Conservation (phyloP, 495 filamentous ascomycete species). For the Lasiosphaeris hirsuta region DNA sequence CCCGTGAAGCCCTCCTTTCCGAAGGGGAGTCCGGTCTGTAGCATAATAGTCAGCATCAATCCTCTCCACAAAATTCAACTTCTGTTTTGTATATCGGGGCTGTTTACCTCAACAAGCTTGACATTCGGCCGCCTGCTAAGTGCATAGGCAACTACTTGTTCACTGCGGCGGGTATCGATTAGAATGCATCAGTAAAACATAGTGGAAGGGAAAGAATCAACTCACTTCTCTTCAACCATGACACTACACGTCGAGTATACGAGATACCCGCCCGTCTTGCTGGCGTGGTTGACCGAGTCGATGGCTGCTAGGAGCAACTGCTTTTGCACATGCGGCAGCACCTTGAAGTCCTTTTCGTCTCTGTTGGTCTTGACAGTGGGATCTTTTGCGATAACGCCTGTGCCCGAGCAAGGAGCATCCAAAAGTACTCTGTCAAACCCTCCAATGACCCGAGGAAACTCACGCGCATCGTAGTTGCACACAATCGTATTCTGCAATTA, state of each 20-base stretch:
- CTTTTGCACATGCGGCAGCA: conserved; percentile 88
- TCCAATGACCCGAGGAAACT: conserved; percentile 90
- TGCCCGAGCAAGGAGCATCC: conserved; percentile 46
- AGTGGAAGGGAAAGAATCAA: not conserved
- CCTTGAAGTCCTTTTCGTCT: conserved; percentile 86
- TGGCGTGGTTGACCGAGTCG: conserved; percentile 69
- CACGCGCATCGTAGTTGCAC: conserved; percentile 87
- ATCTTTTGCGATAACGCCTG: conserved; percentile 90
- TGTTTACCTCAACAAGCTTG: conserved; percentile 68
- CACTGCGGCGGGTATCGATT: conserved; percentile 86
- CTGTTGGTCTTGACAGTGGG: conserved; percentile 96
- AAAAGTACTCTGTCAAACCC: conserved; percentile 70
- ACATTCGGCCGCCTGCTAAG: conserved; percentile 89
- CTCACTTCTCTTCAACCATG: conserved; percentile 34
- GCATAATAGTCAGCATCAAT: conserved; percentile 8
- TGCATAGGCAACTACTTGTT: conserved; percentile 89
- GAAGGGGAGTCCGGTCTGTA: conserved; percentile 77
- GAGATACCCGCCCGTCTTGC: conserved; percentile 84
- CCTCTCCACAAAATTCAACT: not conserved
- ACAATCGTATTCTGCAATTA: conserved; percentile 74
- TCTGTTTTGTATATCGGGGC: not conserved
- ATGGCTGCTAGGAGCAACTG: conserved; percentile 91
- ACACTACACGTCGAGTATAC: conserved; percentile 82
- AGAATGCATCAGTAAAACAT: conserved; percentile 55
- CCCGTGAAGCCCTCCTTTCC: conserved; percentile 86